phyloP scores from a whole-genome alignment of 345 rosid species.

The Isatis tinctoria region DNA sequence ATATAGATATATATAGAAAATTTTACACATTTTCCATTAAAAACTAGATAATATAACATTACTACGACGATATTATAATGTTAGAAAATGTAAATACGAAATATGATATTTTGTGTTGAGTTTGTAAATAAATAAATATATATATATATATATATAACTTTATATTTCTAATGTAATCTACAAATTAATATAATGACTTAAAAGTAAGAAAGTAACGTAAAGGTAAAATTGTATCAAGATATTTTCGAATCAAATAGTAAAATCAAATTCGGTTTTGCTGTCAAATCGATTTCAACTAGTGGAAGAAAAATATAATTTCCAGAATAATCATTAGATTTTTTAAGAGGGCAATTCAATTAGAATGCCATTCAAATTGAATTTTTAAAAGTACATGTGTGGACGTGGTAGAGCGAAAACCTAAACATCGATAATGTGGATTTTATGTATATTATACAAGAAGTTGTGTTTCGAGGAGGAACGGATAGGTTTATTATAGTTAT shows the following conservation, averaged over 20 bases:
- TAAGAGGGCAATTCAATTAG: not conserved
- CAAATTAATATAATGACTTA: not conserved
- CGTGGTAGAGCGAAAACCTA: constrained; percentile 24
- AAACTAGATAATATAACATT: not conserved
- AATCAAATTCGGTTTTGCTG: not conserved
- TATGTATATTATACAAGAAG: not conserved
- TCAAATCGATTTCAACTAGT: not conserved
- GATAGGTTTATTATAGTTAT: constrained; percentile 22
- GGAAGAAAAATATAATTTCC: not conserved
- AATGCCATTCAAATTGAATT: not conserved
- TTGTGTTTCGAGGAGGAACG: constrained; percentile 28
- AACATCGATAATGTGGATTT: constrained; percentile 25
- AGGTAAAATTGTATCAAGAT: not conserved
- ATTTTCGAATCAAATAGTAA: not conserved
- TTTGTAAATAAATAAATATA: too few species aligned
- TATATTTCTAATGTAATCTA: not conserved
- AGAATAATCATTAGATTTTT: not conserved
- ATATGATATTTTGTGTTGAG: not conserved
- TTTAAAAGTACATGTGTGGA: constrained; percentile 3
- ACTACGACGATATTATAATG: not conserved
- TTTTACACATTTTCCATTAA: not conserved
- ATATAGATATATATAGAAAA: not conserved
- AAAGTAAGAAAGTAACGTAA: not conserved
- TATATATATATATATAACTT: not conserved
- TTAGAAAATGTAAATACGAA: not conserved